Evolutionary conservation across 805 yeast genomes (phyloP).

Genomic region (Starmerella apis): DNA sequence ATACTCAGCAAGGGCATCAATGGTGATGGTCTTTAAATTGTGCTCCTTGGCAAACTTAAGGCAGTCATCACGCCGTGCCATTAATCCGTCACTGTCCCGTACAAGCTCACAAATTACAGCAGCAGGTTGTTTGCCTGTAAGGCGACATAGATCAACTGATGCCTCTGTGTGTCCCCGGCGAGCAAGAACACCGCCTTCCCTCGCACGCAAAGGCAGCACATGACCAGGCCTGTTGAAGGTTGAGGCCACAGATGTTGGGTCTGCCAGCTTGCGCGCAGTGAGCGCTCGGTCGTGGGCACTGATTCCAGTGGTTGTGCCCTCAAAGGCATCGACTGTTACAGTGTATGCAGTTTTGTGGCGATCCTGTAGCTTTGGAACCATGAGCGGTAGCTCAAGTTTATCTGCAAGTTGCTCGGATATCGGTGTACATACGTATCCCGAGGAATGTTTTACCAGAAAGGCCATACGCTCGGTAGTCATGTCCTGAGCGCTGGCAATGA

Average conservation of each 20-base stretch:
- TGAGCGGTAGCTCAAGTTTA: slow-evolving; percentile 62
- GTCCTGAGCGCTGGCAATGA: slow-evolving; percentile 81
- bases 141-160: slow-evolving; percentile 71
- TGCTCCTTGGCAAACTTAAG: slow-evolving; percentile 51
- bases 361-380: slow-evolving; percentile 57
- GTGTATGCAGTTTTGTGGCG: slow-evolving; percentile 97
- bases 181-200: slow-evolving; percentile 63
- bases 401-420: slow-evolving; percentile 70
- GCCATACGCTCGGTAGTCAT: slow-evolving; percentile 84
- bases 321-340: slow-evolving; percentile 72
- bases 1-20: slow-evolving; percentile 58
- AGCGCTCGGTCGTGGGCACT: slow-evolving; percentile 88
- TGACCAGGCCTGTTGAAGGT: slow-evolving; percentile 92
- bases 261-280: slow-evolving; percentile 65
- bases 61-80: slow-evolving; percentile 92
- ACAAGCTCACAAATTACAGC: slow-evolving; percentile 92
- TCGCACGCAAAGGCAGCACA: slow-evolving; percentile 83
- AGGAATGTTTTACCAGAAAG: slow-evolving; percentile 62
- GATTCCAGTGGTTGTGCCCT: slow-evolving; percentile 94
- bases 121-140: slow-evolving; percentile 72
- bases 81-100: slow-evolving; percentile 81
- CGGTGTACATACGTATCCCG: slow-evolving; percentile 91
- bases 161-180: slow-evolving; percentile 98
- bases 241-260: slow-evolving; percentile 42
- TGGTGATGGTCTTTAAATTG: slow-evolving; percentile 62